Evolutionary conservation across 768 basidiomycete species (phyloP), one percentile per base, ranked within the genome.

Genomic region (Amanita fuliginea): DNA sequence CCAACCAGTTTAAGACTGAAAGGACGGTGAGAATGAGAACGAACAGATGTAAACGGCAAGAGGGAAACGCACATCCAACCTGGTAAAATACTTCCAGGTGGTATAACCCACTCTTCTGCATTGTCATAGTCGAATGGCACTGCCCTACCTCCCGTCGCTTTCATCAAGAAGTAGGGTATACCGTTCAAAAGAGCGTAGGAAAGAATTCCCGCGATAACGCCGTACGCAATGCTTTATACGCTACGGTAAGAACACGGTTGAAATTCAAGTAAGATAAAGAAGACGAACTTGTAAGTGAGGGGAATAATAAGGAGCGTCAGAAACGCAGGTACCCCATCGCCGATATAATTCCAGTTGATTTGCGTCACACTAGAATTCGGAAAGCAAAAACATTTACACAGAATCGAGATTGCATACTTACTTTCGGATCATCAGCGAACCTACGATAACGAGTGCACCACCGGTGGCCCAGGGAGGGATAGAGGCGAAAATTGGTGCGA

Each of bases 401-500:
- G 8, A 18, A 22, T 34, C 13, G 42, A 41, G 19, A 19, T 8
- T 41, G 16, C 51, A 14, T 14, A 66, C 75, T 16, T 53, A 80
- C 79, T 88, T 90, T 60, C 84, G 76, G 62, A 88, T 86, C 89
- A 92, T 92, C 57, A 90, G 70, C 14, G 83, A 84, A n/a, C 89
- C 89, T 8, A 88, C 88, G 49, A 93, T 83, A 39, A 87, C 77
- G 30, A 93, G 69, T 0, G 88, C 87, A 49, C 89, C 83, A 11
- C 90, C 90, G 1, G 90, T 93, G 4, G 90, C 88, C 86, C 87
- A 92, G 0, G 81, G 57, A 0, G 90, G 89, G 46, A 93, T 88
- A 10, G 84, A 87, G 9, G 87, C 86, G 55, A 93, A 90, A 56
- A 93, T 82, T 4, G 90, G 90, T 14, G 89, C 77, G 59, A 93